phyloP scores from a whole-genome alignment of 805 yeast species.

The Spathaspora sp. region DNA sequence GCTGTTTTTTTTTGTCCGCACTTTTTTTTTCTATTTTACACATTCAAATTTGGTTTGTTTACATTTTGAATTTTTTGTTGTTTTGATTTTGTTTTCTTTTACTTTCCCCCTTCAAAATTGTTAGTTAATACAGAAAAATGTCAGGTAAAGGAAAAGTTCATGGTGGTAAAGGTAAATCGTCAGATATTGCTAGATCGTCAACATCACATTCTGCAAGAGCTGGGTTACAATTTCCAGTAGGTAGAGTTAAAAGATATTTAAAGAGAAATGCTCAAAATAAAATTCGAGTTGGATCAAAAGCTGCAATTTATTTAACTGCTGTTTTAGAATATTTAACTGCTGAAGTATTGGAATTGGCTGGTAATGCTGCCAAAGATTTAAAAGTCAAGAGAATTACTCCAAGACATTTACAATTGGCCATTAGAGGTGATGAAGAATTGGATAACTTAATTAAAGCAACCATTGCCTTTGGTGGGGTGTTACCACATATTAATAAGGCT shows the following conservation, averaged over 20 bases:
- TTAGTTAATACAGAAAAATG: slow-evolving; percentile 42
- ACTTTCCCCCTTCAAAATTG: slow-evolving; percentile 4
- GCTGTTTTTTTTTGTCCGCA: background rate
- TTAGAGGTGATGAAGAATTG: slow-evolving; percentile 97
- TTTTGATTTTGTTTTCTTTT: slow-evolving; percentile 5
- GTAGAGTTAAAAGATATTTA: slow-evolving; percentile 95
- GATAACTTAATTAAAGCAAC: slow-evolving; percentile 92
- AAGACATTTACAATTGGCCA: slow-evolving; percentile 93
- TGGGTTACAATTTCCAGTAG: slow-evolving; percentile 95
- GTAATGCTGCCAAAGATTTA: slow-evolving; percentile 95
- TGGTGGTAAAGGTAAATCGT: slow-evolving; percentile 96
- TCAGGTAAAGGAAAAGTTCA: slow-evolving; percentile 84
- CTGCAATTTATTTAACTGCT: slow-evolving; percentile 94
- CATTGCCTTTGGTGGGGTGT: slow-evolving; percentile 96
- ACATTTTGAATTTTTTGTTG: slow-evolving; percentile 5
- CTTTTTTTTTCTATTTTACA: background rate
- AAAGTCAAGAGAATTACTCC: slow-evolving; percentile 97
- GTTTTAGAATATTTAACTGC: slow-evolving; percentile 95
- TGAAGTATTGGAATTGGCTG: slow-evolving; percentile 95
- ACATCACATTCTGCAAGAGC: slow-evolving; percentile 94
- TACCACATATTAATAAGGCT: slow-evolving; percentile 89
- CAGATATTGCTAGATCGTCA: slow-evolving; percentile 62
- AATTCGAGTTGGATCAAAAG: slow-evolving; percentile 74
- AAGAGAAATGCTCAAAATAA: slow-evolving; percentile 86
- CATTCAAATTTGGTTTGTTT: slow-evolving; percentile 5